Conservation (phyloP, 176 grass and related monocot genomes). For the Juncus inflexus region DNA sequence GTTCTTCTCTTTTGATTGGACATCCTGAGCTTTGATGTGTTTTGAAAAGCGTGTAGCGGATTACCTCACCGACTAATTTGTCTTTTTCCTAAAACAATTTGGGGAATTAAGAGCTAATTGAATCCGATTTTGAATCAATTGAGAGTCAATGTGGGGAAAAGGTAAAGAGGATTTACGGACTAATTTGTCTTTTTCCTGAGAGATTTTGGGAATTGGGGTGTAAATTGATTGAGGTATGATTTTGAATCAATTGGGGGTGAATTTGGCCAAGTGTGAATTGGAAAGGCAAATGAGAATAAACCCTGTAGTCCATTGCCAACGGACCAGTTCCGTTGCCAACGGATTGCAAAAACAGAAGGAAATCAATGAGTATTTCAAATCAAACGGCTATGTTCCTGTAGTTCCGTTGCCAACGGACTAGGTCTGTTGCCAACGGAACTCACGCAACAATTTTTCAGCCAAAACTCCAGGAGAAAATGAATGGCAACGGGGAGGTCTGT, state of each 20-base stretch:
- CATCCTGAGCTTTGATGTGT: constrained; percentile 62
- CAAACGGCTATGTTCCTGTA: too few relatives aligned
- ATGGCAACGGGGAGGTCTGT: too few relatives aligned
- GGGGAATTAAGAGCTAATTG: not conserved
- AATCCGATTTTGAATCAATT: constrained; percentile 22
- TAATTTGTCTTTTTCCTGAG: constrained; percentile 92
- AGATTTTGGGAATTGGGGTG: not conserved
- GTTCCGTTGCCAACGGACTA: too few relatives aligned
- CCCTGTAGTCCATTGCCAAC: constrained; percentile 43
- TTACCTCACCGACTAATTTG: constrained; percentile 82
- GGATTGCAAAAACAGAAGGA: too few relatives aligned
- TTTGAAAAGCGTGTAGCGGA: constrained; percentile 75
- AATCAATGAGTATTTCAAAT: too few relatives aligned
- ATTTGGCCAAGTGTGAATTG: not conserved
- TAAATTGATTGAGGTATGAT: not conserved
- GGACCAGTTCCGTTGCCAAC: too few relatives aligned
- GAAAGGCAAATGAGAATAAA: not conserved
- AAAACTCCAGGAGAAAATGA: too few relatives aligned
- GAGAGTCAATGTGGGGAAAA: not conserved
- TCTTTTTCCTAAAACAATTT: constrained; percentile 69
- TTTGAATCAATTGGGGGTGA: constrained; percentile 8
- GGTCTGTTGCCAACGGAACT: too few relatives aligned
- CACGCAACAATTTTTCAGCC: too few relatives aligned
- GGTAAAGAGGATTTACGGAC: constrained; percentile 38
- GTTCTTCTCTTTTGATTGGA: constrained; percentile 85